Base-by-base conservation (phyloP, 371 early-diverging fungal species). In the Actinomortierella wolfii region DNA sequence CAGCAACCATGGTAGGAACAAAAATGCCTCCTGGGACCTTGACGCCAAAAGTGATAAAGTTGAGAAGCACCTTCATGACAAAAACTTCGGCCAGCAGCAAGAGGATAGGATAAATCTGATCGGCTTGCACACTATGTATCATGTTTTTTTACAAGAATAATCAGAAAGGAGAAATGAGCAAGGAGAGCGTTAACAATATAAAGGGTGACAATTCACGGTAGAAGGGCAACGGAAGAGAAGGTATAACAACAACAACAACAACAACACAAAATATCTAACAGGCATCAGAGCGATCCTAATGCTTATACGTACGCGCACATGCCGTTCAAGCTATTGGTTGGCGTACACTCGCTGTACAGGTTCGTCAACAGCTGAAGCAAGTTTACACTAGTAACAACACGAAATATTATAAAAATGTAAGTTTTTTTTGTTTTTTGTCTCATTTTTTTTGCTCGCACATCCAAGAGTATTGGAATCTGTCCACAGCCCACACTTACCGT, bases 1-100 rank as follows among this genome's bases (percentile, higher is more conserved):
- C 99, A 18, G 94, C 84, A 24, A 89, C 92, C 88, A 98, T 90
- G 24, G 92, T 87, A 0, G 97, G 97, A 39, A 95, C 83, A 68
- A 97, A 97, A 3, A 94, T 88, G 24, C 99, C 97, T 42, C 92
- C 93, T 13, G 99, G 98, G 13, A 92, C 82, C 25, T 76, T 78
- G 52, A 82, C 73, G 8, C 88, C 88, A 71, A 87, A 89, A 0
- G 88, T 88, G 18, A 86, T 59, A 24, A 79, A 69, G 23, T 83
- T 81, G 51, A 89, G 73, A 17, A 71, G 40, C n/a, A 79, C 67
- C 56, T 83, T 82, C 54, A 73, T 63, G 26, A 59, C 51, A 57
- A 73, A 73, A 15, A 73, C 54, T n/a, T 77, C 46, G 61, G 81
- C 71, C 84, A 81, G 24, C 90, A 94, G 67, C 86, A 93, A 17